Conservation (phyloP, 2,329 filamentous ascomycete genomes). For the Aspergillus sergii region DNA sequence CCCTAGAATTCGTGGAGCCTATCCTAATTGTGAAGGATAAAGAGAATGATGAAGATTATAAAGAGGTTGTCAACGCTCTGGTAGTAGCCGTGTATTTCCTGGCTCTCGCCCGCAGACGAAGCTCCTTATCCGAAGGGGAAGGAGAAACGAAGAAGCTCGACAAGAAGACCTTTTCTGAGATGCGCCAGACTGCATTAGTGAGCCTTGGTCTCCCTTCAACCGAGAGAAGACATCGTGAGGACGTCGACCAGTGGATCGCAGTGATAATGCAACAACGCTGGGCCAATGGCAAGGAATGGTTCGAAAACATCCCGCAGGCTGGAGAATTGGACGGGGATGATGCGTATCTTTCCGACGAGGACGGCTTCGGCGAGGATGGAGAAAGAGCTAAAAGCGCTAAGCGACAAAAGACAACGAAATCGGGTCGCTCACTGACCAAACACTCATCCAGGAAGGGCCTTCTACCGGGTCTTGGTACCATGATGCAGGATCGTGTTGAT, state of each 20-base stretch:
- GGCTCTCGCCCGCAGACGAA: constrained; percentile 54
- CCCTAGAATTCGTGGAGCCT: constrained; percentile 37
- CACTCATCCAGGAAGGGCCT: constrained; percentile 37
- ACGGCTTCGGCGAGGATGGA: constrained; percentile 37
- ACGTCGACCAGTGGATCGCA: constrained; percentile 65
- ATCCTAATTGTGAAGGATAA: constrained; percentile 47
- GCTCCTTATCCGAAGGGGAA: constrained; percentile 18
- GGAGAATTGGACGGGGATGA: constrained; percentile 39
- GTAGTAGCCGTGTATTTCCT: constrained; percentile 49
- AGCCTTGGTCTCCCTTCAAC: constrained; percentile 44
- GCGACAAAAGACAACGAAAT: constrained; percentile 24
- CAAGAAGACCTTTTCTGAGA: constrained; percentile 44
- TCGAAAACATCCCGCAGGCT: constrained; percentile 56
- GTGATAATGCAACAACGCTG: constrained; percentile 54
- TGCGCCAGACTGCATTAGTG: constrained; percentile 42
- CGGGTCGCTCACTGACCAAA: constrained; percentile 13
- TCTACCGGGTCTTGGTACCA: constrained; percentile 51
- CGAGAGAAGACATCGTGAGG: constrained; percentile 44
- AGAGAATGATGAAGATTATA: constrained; percentile 51
- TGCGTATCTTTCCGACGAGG: constrained; percentile 35
- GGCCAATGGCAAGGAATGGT: constrained; percentile 68
- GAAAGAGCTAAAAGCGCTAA: constrained; percentile 31
- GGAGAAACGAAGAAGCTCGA: constrained; percentile 37
- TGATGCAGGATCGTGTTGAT: constrained; percentile 54
- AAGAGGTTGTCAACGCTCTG: constrained; percentile 41